A percentile compares a stretch with the other conserved stretches of the same genome.
phyloP scores from a whole-genome alignment of 2,329 filamentous ascomycete species.

The Pseudocercospora fuligena region DNA sequence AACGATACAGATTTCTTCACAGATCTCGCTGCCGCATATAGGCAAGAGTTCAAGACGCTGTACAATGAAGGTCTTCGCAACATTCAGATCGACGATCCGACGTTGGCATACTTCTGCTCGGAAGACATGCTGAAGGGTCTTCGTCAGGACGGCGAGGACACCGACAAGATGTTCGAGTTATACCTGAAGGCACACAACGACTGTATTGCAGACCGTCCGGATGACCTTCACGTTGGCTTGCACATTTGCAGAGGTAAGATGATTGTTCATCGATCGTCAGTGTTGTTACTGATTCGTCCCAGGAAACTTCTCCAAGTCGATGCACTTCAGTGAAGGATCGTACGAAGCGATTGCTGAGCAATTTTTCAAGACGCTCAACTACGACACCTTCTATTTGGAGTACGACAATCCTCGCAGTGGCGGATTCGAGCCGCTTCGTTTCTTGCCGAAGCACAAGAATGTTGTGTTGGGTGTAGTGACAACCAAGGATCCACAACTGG shows the following conservation, averaged over 20 bases:
- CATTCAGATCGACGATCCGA: constrained; percentile 47
- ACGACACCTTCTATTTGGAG: constrained; percentile 48
- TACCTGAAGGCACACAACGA: constrained; percentile 47
- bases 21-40: constrained; percentile 43
- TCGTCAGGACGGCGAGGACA: constrained; percentile 43
- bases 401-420: constrained; percentile 46
- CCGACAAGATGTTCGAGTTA: constrained; percentile 43
- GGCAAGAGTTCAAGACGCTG: constrained; percentile 44
- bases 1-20: constrained; percentile 44
- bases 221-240: constrained; percentile 44
- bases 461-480: constrained; percentile 47
- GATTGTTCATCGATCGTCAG: background rate
- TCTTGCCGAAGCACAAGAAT: constrained; percentile 46
- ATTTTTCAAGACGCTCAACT: constrained; percentile 46
- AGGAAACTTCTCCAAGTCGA: constrained; percentile 46
- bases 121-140: constrained; percentile 43
- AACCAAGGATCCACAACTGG: constrained; percentile 45
- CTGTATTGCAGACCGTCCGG: constrained; percentile 41
- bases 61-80: constrained; percentile 42
- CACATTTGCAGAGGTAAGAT: constrained; percentile 45
- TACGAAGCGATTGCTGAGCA: constrained; percentile 46
- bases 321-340: constrained; percentile 46
- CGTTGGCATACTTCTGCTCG: constrained; percentile 46
- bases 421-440: constrained; percentile 46
- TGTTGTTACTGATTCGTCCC: constrained; percentile 2